Evolutionary conservation across 768 basidiomycete genomes (phyloP).

Genomic region (Lactifluus subvellereus): DNA sequence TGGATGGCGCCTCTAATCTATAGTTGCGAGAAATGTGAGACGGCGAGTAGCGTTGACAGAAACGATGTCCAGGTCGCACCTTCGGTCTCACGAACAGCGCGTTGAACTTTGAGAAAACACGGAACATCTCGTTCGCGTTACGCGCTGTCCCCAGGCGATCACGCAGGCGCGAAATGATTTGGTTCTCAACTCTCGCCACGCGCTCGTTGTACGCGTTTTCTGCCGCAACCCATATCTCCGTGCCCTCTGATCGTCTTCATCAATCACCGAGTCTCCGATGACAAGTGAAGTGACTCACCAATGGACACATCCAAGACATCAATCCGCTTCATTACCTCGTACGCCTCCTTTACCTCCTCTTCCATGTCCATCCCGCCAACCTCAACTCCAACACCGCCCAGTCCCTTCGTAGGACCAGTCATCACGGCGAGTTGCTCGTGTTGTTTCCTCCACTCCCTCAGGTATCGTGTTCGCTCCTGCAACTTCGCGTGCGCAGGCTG

Average conservation of each 20-base stretch:
- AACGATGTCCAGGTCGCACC: conserved; percentile 39
- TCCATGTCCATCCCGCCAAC: conserved; percentile 96
- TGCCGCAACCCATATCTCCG: conserved; percentile 95
- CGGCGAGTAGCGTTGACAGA: background rate
- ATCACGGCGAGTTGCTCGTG: conserved; percentile 97
- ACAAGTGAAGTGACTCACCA: conserved; percentile 43
- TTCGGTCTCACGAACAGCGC: conserved; percentile 94
- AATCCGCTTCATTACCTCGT: conserved; percentile 95
- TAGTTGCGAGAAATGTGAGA: background rate
- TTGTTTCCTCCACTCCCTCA: conserved; percentile 91
- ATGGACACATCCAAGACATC: conserved; percentile 92
- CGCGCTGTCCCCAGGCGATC: conserved; percentile 91
- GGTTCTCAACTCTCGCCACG: conserved; percentile 95
- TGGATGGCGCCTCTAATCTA: conserved; percentile 97
- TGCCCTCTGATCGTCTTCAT: conserved; percentile 59
- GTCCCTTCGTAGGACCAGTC: conserved; percentile 90
- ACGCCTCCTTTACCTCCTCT: conserved; percentile 92
- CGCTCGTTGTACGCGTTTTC: conserved; percentile 98
- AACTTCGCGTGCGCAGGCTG: conserved; percentile 85
- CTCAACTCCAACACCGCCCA: conserved; percentile 66
- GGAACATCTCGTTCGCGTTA: conserved; percentile 99
- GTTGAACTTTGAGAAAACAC: conserved; percentile 98
- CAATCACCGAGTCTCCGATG: background rate
- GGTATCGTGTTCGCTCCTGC: conserved; percentile 80
- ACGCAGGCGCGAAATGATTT: conserved; percentile 89